Percentiles rank a stretch among this genome's conserved stretches.
Conservation (phyloP, 73 alveolate species). For the Uronychia binucleata region DNA sequence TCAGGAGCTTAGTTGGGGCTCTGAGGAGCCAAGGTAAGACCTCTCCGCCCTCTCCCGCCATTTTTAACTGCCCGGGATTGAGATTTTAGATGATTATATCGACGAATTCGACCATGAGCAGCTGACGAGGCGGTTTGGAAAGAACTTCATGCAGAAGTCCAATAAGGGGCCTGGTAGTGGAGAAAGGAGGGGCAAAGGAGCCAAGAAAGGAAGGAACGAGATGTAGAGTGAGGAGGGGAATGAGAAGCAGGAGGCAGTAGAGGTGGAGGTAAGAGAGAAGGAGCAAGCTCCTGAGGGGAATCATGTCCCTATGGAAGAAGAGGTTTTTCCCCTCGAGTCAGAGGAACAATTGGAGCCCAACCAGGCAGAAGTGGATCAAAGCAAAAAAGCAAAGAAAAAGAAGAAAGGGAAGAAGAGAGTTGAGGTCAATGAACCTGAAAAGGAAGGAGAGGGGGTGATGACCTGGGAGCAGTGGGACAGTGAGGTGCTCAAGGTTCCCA, state of each 20-base stretch:
- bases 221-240: no score
- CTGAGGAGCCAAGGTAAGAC: conserved; percentile 26
- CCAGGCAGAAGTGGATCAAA: no score
- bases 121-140: conserved; percentile 12
- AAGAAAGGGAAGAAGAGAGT: not conserved
- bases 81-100: conserved; percentile 32
- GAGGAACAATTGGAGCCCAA: no score
- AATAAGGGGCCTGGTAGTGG: not conserved
- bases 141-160: not conserved
- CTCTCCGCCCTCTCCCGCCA: conserved; percentile 2
- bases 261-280: no score
- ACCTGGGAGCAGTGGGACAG: conserved; percentile 7
- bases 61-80: conserved; percentile 8
- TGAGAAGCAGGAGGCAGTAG: no score
- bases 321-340: no score
- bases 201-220: not conserved
- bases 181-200: no score
- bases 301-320: no score
- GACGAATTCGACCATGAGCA: conserved; percentile 32
- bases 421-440: no score
- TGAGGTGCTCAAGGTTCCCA: conserved; percentile 22
- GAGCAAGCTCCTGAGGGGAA: no score
- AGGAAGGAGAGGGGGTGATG: not conserved
- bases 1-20: not conserved
- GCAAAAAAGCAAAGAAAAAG: no score